A percentile compares a stretch with the other conserved stretches of the same genome.
phyloP scores from a whole-genome alignment of 2,329 filamentous ascomycete species.

The Fusarium udum region DNA sequence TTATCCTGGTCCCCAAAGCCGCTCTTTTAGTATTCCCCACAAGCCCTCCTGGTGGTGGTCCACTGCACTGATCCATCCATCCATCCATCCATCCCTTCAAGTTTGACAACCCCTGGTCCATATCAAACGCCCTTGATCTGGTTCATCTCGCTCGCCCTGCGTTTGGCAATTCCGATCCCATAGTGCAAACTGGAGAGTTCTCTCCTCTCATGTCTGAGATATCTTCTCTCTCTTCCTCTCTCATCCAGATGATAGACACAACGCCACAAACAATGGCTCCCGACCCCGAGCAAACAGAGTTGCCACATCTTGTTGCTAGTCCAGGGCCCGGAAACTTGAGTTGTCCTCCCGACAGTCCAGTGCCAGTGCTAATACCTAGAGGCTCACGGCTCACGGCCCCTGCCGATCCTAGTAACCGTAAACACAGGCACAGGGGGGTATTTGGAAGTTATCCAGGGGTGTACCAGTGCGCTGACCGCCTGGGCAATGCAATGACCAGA shows the following conservation, averaged over 20 bases:
- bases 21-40: slow-evolving; percentile 39
- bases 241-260: background rate
- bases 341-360: slow-evolving; percentile 18
- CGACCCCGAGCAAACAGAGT: slow-evolving; percentile 20
- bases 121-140: slow-evolving; percentile 39
- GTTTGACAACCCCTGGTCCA: slow-evolving; percentile 30
- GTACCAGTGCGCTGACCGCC: slow-evolving; percentile 29
- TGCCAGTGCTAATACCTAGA: slow-evolving; percentile 29
- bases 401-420: slow-evolving; percentile 42
- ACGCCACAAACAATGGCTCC: slow-evolving; percentile 23
- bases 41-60: slow-evolving; percentile 19
- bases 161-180: slow-evolving; percentile 22
- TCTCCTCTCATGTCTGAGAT: background rate
- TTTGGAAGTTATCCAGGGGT: slow-evolving; percentile 34
- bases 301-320: slow-evolving; percentile 23
- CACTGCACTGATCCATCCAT: background rate
- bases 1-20: slow-evolving; percentile 29
- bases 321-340: slow-evolving; percentile 30
- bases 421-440: slow-evolving; percentile 34
- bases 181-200: background rate
- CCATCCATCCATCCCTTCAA: slow-evolving; percentile 28
- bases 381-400: slow-evolving; percentile 37
- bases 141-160: slow-evolving; percentile 40
- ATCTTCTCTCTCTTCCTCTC: slow-evolving; percentile 5
- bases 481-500: slow-evolving; percentile 34